Base-by-base conservation (phyloP, 257 asterid genomes). In the Nicotiana otophora region DNA sequence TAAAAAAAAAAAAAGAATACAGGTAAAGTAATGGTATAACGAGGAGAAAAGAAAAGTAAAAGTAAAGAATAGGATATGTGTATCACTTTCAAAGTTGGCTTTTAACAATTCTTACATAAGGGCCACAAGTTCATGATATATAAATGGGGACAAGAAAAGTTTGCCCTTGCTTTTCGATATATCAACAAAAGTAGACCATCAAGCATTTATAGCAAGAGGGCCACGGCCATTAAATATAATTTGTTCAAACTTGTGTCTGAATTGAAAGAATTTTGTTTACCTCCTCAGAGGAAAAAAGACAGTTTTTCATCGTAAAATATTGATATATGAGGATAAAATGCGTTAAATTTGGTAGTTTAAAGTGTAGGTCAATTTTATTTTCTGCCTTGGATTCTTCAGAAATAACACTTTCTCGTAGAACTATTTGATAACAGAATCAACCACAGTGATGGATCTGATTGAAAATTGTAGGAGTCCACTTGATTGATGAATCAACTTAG, bases 171-270 rank as follows among this genome's bases (percentile, higher is more conserved):
- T 64, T 87, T 87, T 83, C 66, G 65, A 42, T 72, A 58, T 84
- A 85, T 77, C 89, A 82, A 83, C 88, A 63, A 12, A 60, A 67
- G 77, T 81, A 75, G 68, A 77, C 81, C 85, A 87, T 84, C 89
- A 75, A 60, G 84, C 92, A 84, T 92, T 91, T 85, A 89, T 88
- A 46, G 89, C 85, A 83, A 61, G 91, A 86, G 90, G 98, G 86
- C 93, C 95, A 88, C 76, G 86, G 88, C 85, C 85, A 88, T 88
- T 91, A 53, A 88, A 88, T 85, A 83, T 69, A 51, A 75, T 51
- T 75, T 75, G 58, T 42, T 81, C 58, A 66, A 66, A 78, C 26
- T 10, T 58, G 63, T 85, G 81, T 88, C 84, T 85, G 91, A 83
- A 87, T 83, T 60, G 66, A 60, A 42, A 82, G 84, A 63, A 72